phyloP scores from a whole-genome alignment of 2,329 filamentous ascomycete species.

The Penicillium sp. region DNA sequence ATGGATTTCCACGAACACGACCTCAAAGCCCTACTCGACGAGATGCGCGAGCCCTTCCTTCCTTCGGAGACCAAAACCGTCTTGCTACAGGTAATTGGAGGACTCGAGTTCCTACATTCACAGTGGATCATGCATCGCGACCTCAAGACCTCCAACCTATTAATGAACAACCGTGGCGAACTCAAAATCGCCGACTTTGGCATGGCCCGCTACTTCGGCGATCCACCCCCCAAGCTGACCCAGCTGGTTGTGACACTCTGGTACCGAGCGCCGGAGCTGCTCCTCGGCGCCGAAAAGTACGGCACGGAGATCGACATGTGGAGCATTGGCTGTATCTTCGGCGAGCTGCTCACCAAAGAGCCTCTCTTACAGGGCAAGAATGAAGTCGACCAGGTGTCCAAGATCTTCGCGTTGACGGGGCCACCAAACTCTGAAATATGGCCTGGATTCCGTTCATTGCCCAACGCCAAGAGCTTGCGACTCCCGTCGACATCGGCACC shows the following conservation, averaged over 20 bases:
- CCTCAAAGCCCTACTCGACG: slow-evolving; percentile 85
- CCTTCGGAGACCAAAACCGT: slow-evolving; percentile 91
- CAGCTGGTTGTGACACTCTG: slow-evolving; percentile 94
- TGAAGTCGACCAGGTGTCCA: slow-evolving; percentile 84
- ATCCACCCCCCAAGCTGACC: slow-evolving; percentile 75
- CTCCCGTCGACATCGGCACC: slow-evolving; percentile 52
- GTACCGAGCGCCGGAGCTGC: slow-evolving; percentile 89
- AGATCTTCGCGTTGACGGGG: slow-evolving; percentile 87
- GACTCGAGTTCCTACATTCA: slow-evolving; percentile 79
- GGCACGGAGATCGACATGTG: slow-evolving; percentile 82
- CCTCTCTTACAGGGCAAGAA: slow-evolving; percentile 84
- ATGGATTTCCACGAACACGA: slow-evolving; percentile 99
- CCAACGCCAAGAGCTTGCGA: slow-evolving; percentile 77
- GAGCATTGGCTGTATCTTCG: slow-evolving; percentile 95
- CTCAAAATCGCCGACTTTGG: slow-evolving; percentile 98
- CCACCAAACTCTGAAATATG: slow-evolving; percentile 78
- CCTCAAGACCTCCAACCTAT: slow-evolving; percentile 88
- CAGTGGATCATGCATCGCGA: slow-evolving; percentile 92
- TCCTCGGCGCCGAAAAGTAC: slow-evolving; percentile 77
- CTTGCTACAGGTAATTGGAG: slow-evolving; percentile 75
- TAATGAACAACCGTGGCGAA: slow-evolving; percentile 91
- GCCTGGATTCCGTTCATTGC: slow-evolving; percentile 82
- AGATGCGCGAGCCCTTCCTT: slow-evolving; percentile 91
- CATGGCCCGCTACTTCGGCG: slow-evolving; percentile 87
- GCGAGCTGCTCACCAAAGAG: slow-evolving; percentile 78